Base-by-base conservation (phyloP, 495 filamentous ascomycete species). In the Penicillium angulare region DNA sequence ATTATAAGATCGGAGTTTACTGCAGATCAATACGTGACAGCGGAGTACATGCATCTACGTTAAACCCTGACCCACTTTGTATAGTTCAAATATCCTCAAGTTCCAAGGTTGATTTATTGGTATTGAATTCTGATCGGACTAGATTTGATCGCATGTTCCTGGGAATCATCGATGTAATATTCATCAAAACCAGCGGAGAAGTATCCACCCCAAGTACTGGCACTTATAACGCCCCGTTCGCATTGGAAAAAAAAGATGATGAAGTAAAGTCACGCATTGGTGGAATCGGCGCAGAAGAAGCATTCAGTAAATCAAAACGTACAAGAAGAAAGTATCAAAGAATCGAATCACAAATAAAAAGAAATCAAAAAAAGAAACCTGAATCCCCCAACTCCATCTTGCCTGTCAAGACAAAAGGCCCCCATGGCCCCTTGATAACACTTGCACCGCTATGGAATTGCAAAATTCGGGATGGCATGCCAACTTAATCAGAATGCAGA, bases 401-500 rank as follows among this genome's bases (percentile, higher is more conserved):
- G 62, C 56, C 53, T 56, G 47, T 55, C 54, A 55, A 53, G 45
- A 57, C 43, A 53, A 63, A 50, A 45, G 53, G 39, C 53, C 53
- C 45, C 52, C 20, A 21, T 16, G 45, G 52, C 59, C 53, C 40
- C 46, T 48, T 48, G 55, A 57, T 47, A 47, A 60, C 32, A 59
- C 52, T 52, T 57, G 62, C 59, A 60, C 60, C 56, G 62, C 62
- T 63, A 47, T 60, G 61, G 59, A 67, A 67, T 59, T 63, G 60
- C 59, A 53, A 57, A 64, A 69, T 52, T 53, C 59, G 52, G 60
- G 53, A 62, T 53, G 62, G 56, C 66, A 66, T 53, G 51, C 59
- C 68, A 64, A 66, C 71, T 61, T 67, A 57, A 60, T 64, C 57
- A 66, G 56, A 55, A 67, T 67, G 63, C 57, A 55, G 59, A 46